phyloP scores from a whole-genome alignment of 1,284 basidiomycete species.

The Ganoderma sp. region DNA sequence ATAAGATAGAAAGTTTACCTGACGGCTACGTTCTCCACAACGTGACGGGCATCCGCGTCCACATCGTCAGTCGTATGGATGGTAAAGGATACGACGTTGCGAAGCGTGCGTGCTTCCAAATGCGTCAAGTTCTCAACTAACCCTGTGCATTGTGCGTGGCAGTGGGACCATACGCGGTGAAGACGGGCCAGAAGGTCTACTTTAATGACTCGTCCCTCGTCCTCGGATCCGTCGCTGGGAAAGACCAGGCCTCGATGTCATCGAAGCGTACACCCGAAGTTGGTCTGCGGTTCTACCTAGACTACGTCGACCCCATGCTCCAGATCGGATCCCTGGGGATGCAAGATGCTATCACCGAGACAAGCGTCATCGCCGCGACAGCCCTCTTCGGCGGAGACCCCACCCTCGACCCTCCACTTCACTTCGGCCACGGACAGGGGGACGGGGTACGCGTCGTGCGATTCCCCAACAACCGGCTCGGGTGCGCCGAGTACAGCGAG shows the following conservation, averaged over 20 bases:
- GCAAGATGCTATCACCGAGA: conserved; percentile 47
- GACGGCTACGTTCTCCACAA: conserved; percentile 82
- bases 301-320: conserved; percentile 53
- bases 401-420: conserved; percentile 42
- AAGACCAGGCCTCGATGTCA: conserved; percentile 10
- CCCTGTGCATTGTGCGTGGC: neutral
- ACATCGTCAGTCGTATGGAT: conserved; percentile 79
- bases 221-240: conserved; percentile 41
- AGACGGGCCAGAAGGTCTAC: conserved; percentile 80
- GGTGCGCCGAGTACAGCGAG: conserved; percentile 61
- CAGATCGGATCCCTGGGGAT: conserved; percentile 44
- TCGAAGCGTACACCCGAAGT: conserved; percentile 48
- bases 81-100: conserved; percentile 87
- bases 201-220: conserved; percentile 76
- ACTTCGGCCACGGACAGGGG: conserved; percentile 53
- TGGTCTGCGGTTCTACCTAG: conserved; percentile 62
- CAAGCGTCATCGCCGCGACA: conserved; percentile 63
- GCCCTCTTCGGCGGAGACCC: conserved; percentile 76
- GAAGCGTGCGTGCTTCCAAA: conserved; percentile 62
- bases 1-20: conserved; percentile 66
- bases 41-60: conserved; percentile 76
- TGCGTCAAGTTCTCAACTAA: neutral
- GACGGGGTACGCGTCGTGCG: conserved; percentile 59
- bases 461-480: conserved; percentile 57
- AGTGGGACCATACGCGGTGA: conserved; percentile 86